These are phyloP conservation scores for Podospora australis DNA, from an alignment of 495 filamentous ascomycete species.

Conservation along the genomic window DNA sequence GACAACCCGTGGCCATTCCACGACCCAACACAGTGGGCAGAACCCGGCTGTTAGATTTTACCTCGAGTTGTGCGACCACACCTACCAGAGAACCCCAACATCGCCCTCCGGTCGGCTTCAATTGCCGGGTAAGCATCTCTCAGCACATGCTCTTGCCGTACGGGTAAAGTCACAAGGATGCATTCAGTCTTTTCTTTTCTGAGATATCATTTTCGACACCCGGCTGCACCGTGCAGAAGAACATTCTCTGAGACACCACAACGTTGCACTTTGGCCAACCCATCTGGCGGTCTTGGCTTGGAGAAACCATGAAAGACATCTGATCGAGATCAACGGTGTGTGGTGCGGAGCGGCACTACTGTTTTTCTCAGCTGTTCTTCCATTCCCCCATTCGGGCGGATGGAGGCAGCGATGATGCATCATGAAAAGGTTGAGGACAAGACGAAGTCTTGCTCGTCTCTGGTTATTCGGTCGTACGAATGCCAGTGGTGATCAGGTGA, in stretches of 20 bases:
- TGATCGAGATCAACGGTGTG: neutral
- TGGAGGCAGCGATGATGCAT: neutral
- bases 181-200: neutral
- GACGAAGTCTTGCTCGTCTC: no score
- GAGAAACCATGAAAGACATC: neutral
- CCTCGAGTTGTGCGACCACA: neutral
- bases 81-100: neutral
- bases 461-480: no score
- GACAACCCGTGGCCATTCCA: neutral
- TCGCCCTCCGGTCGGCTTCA: neutral
- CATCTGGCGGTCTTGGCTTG: neutral
- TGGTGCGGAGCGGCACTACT: neutral
- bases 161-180: constrained; percentile 3
- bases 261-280: neutral
- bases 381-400: neutral
- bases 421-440: no score
- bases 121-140: neutral
- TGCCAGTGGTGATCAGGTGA: constrained; percentile 3
- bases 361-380: neutral
- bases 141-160: neutral
- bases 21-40: constrained; percentile 1
- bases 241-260: neutral
- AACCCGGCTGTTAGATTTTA: neutral
- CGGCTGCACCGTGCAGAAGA: neutral
- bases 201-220: neutral